Base-by-base conservation (phyloP, 176 grass and related monocot genomes). In the Saccharum spontaneum region DNA sequence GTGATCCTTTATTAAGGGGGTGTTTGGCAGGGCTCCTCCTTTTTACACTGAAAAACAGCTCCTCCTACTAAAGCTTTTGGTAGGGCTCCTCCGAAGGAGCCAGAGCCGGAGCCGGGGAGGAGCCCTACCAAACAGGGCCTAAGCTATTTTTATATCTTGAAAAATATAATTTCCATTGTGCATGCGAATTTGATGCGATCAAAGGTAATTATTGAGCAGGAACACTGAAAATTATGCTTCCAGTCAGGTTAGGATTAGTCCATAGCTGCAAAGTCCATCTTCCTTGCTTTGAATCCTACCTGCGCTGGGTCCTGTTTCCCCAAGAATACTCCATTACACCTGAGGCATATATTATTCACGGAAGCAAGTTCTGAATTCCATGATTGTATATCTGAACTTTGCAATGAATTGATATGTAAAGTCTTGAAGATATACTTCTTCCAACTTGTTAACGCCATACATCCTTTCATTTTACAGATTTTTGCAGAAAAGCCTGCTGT, bases 401-500 rank as follows among this genome's bases (percentile, higher is more conserved):
- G 48, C 14, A 82, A 37, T 66, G 60, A 70, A 62, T 23, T 73
- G 33, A 34, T 55, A 4, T 40, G 24, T 79, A 16, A 31, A 69
- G 5, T 72, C 7, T 54, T 78, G 30, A 79, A 68, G 3, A 69
- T 40, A 49, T 82, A 82, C 2, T 73, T 82, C 3, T 18, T 78
- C 28, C 46, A 81, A 73, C 23, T 62, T 82, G 8, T 33, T 33
- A 79, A 66, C 1, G 18, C 3, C 11, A 57, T 81, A 20, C 77
- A 60, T 73, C 89, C 23, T 64, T 59, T n/a, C n/a, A 17, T 77
- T 69, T 85, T 88, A 54, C 89, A 98, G 96, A 98, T 95, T 89
- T 98, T 98, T 89, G 87, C 96, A 55, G 96, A 98, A 91, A 98
- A 98, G 43, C 96, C 96, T 85, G 93, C 96, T 73, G 93, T 98